Conservation (phyloP, 2,329 filamentous ascomycete species). For the Colletotrichum tropicale region DNA sequence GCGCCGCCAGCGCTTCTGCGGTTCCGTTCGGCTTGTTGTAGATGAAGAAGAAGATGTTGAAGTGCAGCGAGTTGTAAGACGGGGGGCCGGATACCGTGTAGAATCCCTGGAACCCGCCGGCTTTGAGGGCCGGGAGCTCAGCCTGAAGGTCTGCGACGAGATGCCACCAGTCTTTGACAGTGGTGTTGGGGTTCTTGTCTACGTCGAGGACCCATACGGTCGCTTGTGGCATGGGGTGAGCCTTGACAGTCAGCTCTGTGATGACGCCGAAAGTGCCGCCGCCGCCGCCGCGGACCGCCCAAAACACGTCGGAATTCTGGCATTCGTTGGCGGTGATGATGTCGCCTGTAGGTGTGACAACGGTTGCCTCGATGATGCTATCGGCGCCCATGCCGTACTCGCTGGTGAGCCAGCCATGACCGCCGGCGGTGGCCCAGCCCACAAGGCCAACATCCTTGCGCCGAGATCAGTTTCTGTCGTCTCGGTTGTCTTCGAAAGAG, state of each 20-base stretch:
- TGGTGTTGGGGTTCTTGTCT: not conserved
- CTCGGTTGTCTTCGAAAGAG: too few species aligned
- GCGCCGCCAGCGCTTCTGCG: not conserved
- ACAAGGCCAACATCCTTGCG: conserved; percentile 60
- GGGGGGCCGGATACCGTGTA: not conserved
- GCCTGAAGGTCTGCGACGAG: not conserved
- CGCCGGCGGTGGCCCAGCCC: conserved; percentile 57
- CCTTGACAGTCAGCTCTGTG: conserved; percentile 50
- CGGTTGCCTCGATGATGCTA: conserved; percentile 46
- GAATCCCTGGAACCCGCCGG: not conserved
- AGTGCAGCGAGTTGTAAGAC: not conserved
- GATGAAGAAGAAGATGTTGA: not conserved
- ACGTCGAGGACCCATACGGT: not conserved
- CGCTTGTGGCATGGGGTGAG: conserved; percentile 35
- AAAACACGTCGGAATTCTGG: conserved; percentile 55
- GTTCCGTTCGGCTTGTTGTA: not conserved
- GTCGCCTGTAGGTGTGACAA: conserved; percentile 46
- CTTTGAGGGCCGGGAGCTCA: not conserved
- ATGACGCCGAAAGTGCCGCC: conserved; percentile 57
- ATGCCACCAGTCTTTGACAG: not conserved
- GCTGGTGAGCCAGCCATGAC: conserved; percentile 44
- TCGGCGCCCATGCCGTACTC: conserved; percentile 52
- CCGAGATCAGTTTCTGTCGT: not conserved
- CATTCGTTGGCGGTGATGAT: conserved; percentile 43
- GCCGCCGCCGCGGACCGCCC: conserved; percentile 55